phyloP scores from a whole-genome alignment of 495 filamentous ascomycete species.

The Aspergillus bridgeri region DNA sequence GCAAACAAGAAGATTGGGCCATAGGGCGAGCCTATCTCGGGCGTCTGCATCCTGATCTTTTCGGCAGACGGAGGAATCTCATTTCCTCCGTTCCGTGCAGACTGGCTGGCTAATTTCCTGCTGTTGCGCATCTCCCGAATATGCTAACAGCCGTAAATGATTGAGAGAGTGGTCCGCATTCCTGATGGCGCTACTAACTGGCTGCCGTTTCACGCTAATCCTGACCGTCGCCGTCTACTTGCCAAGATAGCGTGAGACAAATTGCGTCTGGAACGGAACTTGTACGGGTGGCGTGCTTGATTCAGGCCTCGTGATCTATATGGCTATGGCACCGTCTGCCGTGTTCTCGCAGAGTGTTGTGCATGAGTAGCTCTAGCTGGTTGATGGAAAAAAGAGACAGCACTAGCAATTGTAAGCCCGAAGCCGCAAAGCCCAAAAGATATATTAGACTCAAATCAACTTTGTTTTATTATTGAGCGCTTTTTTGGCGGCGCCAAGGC shows the following conservation, averaged over 20 bases:
- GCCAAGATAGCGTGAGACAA: neutral
- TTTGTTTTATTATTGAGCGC: neutral
- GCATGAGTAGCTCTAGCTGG: neutral
- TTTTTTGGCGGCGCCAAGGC: neutral
- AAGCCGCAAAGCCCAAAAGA: neutral
- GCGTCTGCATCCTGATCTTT: neutral
- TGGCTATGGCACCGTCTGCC: neutral
- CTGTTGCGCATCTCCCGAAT: neutral
- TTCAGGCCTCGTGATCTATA: neutral
- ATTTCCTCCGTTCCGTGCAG: neutral
- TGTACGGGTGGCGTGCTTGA: neutral
- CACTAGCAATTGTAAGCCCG: neutral
- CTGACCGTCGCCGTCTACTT: neutral
- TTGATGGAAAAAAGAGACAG: neutral
- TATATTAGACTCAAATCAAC: neutral
- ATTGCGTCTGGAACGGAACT: neutral
- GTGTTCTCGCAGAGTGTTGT: neutral
- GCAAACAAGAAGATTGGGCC: neutral
- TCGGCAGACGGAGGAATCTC: neutral
- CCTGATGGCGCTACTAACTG: neutral
- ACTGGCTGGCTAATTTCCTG: neutral
- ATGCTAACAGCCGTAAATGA: neutral
- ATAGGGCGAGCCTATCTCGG: neutral
- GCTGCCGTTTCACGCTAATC: neutral
- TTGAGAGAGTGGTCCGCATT: neutral